Evolutionary conservation across 202 grass and related monocot species (phyloP), one percentile per base, ranked within the genome.

Genomic region (Schoenoplectus tabernaemontani): DNA sequence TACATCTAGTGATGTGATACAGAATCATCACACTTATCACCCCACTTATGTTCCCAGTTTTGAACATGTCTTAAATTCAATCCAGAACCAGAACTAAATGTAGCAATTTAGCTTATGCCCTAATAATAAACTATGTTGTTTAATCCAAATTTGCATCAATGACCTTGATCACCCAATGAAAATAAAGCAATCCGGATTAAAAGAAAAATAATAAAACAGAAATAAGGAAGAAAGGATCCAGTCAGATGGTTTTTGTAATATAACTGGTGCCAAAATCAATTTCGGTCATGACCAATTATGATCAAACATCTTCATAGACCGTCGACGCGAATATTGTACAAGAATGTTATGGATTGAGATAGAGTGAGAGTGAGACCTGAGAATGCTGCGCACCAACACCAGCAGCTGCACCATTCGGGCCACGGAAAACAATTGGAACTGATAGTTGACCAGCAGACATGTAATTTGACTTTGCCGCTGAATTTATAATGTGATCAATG

Each of bases 401-500:
- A 81, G 91, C 91, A 72, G 91, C 87, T 81, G 92, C 96, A 80
- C 92, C 90, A 82, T 99, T 99, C 7, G 96, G 92, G 84, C 92
- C 90, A 84, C 95, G 89, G 71, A 98, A 98, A 88, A 95, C 95
- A 83, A 98, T 95, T 76, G 91, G 91, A 20, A 98, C 95, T 56
- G 54, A 69, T 54, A 98, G 81, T 81, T 93, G 88, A 64, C 93
- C 93, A 53, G 85, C 84, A 70, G 93, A 96, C 93, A 96, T 96
- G 90, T 92, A 92, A 51, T 96, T 96, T 20, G 93, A 93, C 83
- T 97, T 97, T 64, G 91, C 90, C 64, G 89, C 91, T 64, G 96
- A 98, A 90, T 95, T 98, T 75, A 95, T 98, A 66, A 98, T 95
- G 74, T 98, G 96, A 85, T 98, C 96, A 83, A 95, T 98, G 72